Evolutionary conservation across 495 filamentous ascomycete species (phyloP), one percentile per base, ranked within the genome.

Genomic region (Staphylotrichum tortipilum): DNA sequence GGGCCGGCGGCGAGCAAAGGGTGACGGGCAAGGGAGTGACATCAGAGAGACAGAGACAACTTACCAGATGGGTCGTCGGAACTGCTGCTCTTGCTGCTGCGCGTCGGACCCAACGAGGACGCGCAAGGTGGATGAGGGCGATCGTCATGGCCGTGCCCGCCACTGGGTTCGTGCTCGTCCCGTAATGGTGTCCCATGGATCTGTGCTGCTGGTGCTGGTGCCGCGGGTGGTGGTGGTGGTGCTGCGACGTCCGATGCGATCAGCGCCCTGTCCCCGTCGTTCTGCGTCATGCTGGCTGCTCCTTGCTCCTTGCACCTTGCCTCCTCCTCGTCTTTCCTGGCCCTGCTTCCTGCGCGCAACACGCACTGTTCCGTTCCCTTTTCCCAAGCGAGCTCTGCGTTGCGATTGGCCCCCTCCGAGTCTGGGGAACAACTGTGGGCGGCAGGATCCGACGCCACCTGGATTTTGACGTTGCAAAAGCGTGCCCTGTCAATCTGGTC

Each of bases 381-480:
- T 45, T n/a, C n/a, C n/a, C n/a, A n/a, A n/a, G n/a, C n/a, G n/a
- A n/a, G n/a, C 26, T 33, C 35, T 33, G 40, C 44, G 37, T 34
- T 37, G 43, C 42, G 53, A 52, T 52, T 53, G 50, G 50, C 23
- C 31, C n/a, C 40, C 23, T 31, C 23, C 34, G 22, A 38, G 36
- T 53, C 44, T 53, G 44, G 50, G 47, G 52, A 42, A 50, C n/a
- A n/a, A n/a, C n/a, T n/a, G n/a, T 11, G 23, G 18, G 48, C 41
- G 53, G 42, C 48, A 52, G 42, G 36, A 37, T 47, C 49, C 37
- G 52, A 40, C 41, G 53, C 53, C 48, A 56, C 49, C 23, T 39
- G 7, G 9, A 12, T 28, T n/a, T n/a, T n/a, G 24, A 1, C 45
- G 26, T 12, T n/a, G n/a, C n/a, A n/a, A n/a, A n/a, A n/a, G 26